Conservation (phyloP, 805 yeast species). For the Ogataea allantospora region DNA sequence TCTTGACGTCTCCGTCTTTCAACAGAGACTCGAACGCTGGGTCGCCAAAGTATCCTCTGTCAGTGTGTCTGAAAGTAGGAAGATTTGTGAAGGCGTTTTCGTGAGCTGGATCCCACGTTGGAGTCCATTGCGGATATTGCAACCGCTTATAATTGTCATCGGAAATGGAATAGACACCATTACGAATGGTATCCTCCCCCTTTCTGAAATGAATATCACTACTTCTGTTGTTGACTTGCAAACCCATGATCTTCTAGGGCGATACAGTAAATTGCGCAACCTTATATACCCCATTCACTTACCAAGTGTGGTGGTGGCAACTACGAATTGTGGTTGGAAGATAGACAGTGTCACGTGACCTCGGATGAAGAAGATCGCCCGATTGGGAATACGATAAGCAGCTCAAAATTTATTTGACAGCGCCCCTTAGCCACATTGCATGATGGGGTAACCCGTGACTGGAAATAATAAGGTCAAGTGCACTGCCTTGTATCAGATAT, state of each 20-base stretch:
- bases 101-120: constrained; percentile 65
- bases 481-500: constrained; percentile 6
- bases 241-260: constrained; percentile 7
- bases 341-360: constrained; percentile 2
- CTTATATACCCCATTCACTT: neutral
- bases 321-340: constrained; percentile 4
- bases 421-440: neutral
- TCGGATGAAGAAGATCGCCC: neutral
- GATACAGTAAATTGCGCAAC: neutral
- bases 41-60: constrained; percentile 70
- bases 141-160: constrained; percentile 38
- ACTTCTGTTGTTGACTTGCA: constrained; percentile 19
- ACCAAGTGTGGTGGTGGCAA: constrained; percentile 10
- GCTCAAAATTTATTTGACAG: neutral
- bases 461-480: neutral
- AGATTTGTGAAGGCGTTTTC: constrained; percentile 36
- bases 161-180: constrained; percentile 48
- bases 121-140: constrained; percentile 56
- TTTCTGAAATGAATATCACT: constrained; percentile 46
- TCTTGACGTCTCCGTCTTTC: constrained; percentile 25
- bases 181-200: constrained; percentile 49
- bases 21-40: constrained; percentile 52
- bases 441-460: neutral
- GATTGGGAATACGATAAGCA: neutral
- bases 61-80: constrained; percentile 54